Conservation (phyloP, 768 basidiomycete species). For the Trametes cingulata region DNA sequence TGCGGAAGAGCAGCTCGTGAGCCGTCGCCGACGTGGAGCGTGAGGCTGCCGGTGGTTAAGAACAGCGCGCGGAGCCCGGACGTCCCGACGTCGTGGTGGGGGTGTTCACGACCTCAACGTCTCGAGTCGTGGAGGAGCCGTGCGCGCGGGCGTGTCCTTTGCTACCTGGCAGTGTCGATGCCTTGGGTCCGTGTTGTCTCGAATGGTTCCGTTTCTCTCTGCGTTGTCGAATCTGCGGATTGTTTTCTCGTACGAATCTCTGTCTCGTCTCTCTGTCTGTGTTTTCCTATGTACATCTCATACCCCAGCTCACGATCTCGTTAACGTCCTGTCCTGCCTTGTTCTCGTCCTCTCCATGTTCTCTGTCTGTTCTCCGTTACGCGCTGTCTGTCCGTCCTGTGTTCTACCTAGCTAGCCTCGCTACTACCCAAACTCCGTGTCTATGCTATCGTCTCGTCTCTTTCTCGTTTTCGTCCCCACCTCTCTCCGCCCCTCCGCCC, state of each 20-base stretch:
- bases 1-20: constrained; percentile 41
- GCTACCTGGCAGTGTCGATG: neutral
- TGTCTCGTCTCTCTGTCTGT: neutral
- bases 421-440: neutral
- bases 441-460: too few species aligned
- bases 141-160: neutral
- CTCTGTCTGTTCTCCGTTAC: neutral
- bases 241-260: neutral
- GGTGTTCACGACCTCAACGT: too few species aligned
- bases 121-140: too few species aligned
- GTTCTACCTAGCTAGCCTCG: neutral
- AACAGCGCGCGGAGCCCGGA: neutral
- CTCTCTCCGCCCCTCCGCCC: too few species aligned
- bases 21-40: too few species aligned
- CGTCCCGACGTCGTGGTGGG: too few species aligned
- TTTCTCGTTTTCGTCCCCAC: too few species aligned
- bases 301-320: neutral
- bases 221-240: too few species aligned
- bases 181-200: neutral
- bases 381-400: too few species aligned
- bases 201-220: neutral
- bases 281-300: neutral
- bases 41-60: neutral
- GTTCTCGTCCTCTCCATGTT: neutral
- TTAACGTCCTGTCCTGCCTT: neutral